A percentile compares a stretch with the other conserved stretches of the same genome.
Evolutionary conservation across 2,329 filamentous ascomycete species (phyloP).

Genomic region (Colletotrichum sp.): DNA sequence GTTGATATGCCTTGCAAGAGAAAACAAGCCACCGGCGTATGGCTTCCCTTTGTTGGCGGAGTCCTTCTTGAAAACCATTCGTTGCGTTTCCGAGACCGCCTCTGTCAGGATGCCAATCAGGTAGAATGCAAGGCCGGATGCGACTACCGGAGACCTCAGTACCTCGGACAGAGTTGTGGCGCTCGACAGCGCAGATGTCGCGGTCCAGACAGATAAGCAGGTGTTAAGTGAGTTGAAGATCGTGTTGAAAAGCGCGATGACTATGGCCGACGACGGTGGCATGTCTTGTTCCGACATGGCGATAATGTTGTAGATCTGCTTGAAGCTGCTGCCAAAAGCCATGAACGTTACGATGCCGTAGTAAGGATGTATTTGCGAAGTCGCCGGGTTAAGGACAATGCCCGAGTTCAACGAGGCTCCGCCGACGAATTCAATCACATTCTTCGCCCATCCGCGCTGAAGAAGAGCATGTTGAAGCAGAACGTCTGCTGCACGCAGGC

Average conservation of each 20-base stretch:
- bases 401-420: fast-evolving
- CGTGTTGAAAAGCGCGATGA: not conserved
- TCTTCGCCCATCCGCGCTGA: not conserved
- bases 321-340: not conserved
- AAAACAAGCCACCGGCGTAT: not conserved
- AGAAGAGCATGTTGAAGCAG: not conserved
- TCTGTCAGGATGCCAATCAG: not conserved
- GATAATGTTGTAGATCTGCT: not conserved
- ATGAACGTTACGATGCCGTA: not conserved
- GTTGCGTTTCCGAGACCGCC: not conserved
- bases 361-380: not conserved
- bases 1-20: not conserved
- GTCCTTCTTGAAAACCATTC: not conserved
- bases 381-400: not conserved
- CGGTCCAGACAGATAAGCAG: not conserved
- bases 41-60: not conserved
- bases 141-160: not conserved
- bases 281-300: not conserved
- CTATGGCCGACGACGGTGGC: not conserved
- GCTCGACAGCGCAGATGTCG: not conserved
- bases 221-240: not conserved
- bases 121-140: not conserved
- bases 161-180: not conserved
- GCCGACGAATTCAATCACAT: fast-evolving
- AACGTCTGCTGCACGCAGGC: not conserved